These are phyloP conservation scores for Leptodermis oblonga DNA, from an alignment of 257 asterid species.

Conservation along the genomic window DNA sequence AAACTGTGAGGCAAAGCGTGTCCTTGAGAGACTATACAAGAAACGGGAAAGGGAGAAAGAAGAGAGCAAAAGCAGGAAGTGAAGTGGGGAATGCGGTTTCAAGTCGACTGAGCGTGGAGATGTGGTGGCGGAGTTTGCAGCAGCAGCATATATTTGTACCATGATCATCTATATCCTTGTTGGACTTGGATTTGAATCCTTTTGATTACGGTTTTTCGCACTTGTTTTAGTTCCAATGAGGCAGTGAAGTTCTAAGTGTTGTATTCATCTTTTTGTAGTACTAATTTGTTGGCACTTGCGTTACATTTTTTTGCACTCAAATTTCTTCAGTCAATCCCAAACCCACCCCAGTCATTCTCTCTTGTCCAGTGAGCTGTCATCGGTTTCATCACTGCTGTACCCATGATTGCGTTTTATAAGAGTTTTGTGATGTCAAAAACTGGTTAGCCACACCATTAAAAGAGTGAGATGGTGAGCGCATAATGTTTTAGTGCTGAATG, in stretches of 20 bases:
- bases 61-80: slow-evolving; percentile 53
- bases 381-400: too few relatives aligned
- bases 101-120: not conserved
- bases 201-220: not conserved
- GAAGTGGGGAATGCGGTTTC: slow-evolving; percentile 11
- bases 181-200: not conserved
- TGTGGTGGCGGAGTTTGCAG: not conserved
- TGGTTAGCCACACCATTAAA: too few relatives aligned
- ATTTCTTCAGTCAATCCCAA: too few relatives aligned
- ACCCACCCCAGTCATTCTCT: too few relatives aligned
- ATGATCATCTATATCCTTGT: not conserved
- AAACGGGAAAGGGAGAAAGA: slow-evolving; percentile 62
- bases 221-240: not conserved
- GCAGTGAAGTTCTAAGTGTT: not conserved
- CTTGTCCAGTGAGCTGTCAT: too few relatives aligned
- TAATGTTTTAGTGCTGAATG: too few relatives aligned
- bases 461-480: too few relatives aligned
- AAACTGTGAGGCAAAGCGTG: slow-evolving; percentile 84
- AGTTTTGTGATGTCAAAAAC: too few relatives aligned
- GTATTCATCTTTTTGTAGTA: not conserved
- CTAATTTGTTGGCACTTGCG: too few relatives aligned
- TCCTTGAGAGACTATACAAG: slow-evolving; percentile 69
- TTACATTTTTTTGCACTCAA: too few relatives aligned
- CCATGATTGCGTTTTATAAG: too few relatives aligned
- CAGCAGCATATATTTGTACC: not conserved